phyloP scores from a whole-genome alignment of 768 basidiomycete genomes.

The Hygrocybe coccinea region DNA sequence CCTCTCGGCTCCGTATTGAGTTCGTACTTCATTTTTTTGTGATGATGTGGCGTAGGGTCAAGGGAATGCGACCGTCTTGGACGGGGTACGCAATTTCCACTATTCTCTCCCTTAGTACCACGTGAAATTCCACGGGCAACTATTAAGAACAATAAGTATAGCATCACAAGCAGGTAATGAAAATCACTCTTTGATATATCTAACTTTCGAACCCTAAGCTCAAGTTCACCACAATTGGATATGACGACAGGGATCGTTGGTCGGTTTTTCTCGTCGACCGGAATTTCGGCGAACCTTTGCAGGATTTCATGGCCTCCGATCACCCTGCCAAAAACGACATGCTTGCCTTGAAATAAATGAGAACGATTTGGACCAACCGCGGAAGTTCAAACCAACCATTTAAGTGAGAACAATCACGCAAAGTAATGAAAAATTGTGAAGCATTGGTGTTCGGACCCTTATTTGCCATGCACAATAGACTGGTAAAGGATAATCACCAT shows the following conservation, averaged over 20 bases:
- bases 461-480: slow-evolving; percentile 89
- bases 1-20: no score
- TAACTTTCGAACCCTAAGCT: slow-evolving; percentile 44
- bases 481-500: not conserved
- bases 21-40: no score
- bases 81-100: no score
- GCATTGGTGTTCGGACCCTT: slow-evolving; percentile 79
- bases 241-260: slow-evolving; percentile 66
- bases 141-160: no score
- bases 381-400: slow-evolving; percentile 45
- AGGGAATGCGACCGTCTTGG: no score
- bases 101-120: no score
- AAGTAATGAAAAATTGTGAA: slow-evolving; percentile 83
- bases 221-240: slow-evolving; percentile 79
- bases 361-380: slow-evolving; percentile 16
- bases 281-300: slow-evolving; percentile 53
- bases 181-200: not conserved
- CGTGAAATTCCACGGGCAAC: no score
- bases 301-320: slow-evolving; percentile 61
- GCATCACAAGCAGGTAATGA: no score
- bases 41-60: no score
- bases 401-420: slow-evolving; percentile 68
- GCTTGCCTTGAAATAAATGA: slow-evolving; percentile 40
- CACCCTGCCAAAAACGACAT: slow-evolving; percentile 47
- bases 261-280: slow-evolving; percentile 71